These are phyloP conservation scores for Sicyos edulis DNA, from an alignment of 306 rosid species.

Conservation along the genomic window DNA sequence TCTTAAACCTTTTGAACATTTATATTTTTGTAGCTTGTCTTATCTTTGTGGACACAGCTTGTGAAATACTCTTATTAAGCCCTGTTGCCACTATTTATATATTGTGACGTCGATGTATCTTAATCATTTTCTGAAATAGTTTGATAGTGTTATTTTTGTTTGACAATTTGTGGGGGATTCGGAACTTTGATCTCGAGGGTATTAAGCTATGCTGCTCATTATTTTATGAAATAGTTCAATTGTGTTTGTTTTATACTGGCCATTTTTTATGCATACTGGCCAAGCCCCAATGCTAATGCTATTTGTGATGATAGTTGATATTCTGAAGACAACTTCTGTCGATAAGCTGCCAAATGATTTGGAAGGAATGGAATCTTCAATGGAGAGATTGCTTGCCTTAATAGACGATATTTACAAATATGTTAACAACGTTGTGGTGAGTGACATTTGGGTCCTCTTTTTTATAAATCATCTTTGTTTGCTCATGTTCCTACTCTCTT, in stretches of 20 bases:
- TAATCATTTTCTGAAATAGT: neutral
- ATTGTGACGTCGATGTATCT: neutral
- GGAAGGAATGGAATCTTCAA: conserved; percentile 97
- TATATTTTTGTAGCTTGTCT: neutral
- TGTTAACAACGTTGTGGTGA: conserved; percentile 77
- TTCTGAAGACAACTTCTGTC: conserved; percentile 58
- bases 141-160: neutral
- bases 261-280: neutral
- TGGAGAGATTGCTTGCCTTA: conserved; percentile 75
- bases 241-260: neutral
- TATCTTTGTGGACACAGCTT: neutral
- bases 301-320: conserved; percentile 48
- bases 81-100: neutral
- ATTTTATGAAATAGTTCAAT: no score
- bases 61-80: neutral
- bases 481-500: conserved; percentile 19
- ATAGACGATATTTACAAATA: conserved; percentile 85
- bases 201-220: no score
- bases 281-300: neutral
- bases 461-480: neutral
- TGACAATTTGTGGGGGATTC: no score
- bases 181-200: no score
- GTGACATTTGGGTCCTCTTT: conserved; percentile 27
- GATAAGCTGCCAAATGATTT: conserved; percentile 92
- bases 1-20: neutral